Percentiles rank a stretch among this genome's conserved stretches.
These are phyloP conservation scores for Solanum hybrid DNA, from an alignment of 305 asterid species.

Conservation along the genomic window DNA sequence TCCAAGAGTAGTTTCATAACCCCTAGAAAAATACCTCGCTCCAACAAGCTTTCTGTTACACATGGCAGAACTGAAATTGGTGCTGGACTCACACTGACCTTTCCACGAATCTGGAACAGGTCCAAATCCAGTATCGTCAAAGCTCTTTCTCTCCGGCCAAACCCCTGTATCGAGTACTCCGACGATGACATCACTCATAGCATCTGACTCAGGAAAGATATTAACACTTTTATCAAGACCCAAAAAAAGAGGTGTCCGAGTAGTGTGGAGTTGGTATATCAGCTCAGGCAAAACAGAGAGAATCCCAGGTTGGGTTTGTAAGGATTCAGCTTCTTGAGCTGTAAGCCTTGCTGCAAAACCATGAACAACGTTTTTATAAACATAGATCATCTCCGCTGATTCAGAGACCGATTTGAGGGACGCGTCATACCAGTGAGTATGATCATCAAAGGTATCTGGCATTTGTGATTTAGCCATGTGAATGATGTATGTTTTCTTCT, in stretches of 20 bases:
- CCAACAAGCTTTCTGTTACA: conserved; percentile 76
- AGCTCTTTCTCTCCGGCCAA: conserved; percentile 96
- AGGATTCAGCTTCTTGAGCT: conserved; percentile 33
- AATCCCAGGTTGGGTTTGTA: conserved; percentile 49
- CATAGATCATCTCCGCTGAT: conserved; percentile 57
- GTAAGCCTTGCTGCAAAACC: conserved; percentile 69
- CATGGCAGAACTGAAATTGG: conserved; percentile 38
- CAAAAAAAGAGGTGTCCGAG: conserved; percentile 70
- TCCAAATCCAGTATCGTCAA: conserved; percentile 56
- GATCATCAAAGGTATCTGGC: conserved; percentile 55
- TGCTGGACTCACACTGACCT: conserved; percentile 64
- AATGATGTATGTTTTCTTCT: conserved; percentile 56
- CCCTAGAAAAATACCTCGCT: conserved; percentile 57
- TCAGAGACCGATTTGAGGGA: conserved; percentile 65
- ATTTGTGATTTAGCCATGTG: conserved; percentile 72
- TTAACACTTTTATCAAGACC: conserved; percentile 53
- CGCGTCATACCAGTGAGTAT: conserved; percentile 56
- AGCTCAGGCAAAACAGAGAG: conserved; percentile 52
- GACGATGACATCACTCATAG: conserved; percentile 51
- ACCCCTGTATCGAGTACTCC: conserved; percentile 86
- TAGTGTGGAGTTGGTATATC: conserved; percentile 77
- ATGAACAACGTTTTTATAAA: conserved; percentile 50
- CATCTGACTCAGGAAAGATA: conserved; percentile 44
- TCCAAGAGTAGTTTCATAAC: conserved; percentile 73
- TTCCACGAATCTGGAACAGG: conserved; percentile 66